A percentile compares a stretch with the other conserved stretches of the same genome.
Conservation (phyloP, 73 alveolate species). For the Breviolum minutum region DNA sequence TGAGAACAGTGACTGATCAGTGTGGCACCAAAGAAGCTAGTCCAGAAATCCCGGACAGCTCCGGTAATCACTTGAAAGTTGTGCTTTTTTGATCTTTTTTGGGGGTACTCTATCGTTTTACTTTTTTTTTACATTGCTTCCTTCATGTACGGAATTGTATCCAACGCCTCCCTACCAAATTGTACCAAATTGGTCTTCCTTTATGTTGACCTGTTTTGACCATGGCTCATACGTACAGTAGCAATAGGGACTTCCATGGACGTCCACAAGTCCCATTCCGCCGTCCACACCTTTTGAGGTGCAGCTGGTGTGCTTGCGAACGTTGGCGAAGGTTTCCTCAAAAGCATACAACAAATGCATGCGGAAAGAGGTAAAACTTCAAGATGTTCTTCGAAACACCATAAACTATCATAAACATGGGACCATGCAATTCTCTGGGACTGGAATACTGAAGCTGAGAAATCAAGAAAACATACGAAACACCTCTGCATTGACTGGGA, state of each 20-base stretch:
- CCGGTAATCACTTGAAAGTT: too few species aligned
- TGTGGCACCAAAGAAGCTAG: not conserved
- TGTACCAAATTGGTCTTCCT: too few species aligned
- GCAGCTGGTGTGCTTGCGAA: not conserved
- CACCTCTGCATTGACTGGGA: not conserved
- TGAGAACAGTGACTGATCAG: not conserved
- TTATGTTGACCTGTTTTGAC: too few species aligned
- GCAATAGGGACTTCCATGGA: not conserved
- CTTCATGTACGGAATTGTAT: too few species aligned
- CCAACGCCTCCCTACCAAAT: too few species aligned
- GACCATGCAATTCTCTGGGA: not conserved
- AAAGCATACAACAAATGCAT: too few species aligned
- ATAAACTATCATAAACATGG: not conserved
- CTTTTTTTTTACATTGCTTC: too few species aligned
- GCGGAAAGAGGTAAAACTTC: not conserved
- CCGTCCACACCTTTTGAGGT: constrained; percentile 8
- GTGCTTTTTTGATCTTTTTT: too few species aligned
- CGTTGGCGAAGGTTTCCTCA: constrained; percentile 9
- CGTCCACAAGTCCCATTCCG: not conserved
- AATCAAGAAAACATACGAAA: not conserved
- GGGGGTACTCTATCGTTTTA: too few species aligned
- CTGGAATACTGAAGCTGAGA: not conserved
- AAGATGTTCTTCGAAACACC: not conserved
- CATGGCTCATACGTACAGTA: not conserved
- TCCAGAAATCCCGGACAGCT: not conserved